These are phyloP conservation scores for Magnaporthiopsis rhizophila DNA, from an alignment of 2,329 filamentous ascomycete species.

Conservation along the genomic window DNA sequence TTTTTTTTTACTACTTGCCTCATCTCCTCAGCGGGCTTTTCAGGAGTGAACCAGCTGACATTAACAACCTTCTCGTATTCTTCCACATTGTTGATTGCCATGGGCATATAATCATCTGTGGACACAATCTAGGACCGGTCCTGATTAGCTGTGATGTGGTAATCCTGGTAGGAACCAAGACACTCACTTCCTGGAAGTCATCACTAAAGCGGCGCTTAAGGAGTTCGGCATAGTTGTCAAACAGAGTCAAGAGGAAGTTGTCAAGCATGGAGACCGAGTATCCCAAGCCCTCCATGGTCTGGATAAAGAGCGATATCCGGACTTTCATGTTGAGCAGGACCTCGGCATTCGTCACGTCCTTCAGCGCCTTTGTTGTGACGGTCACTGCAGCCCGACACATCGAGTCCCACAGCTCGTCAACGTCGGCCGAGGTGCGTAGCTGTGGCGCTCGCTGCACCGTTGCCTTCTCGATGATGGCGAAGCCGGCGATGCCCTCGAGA, in stretches of 20 bases:
- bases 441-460: conserved; percentile 84
- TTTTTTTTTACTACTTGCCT: conserved; percentile 21
- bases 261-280: conserved; percentile 80
- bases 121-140: conserved; percentile 47
- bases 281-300: conserved; percentile 97
- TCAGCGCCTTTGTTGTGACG: conserved; percentile 71
- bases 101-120: conserved; percentile 99
- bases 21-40: conserved; percentile 67
- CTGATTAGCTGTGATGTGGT: neutral
- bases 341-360: conserved; percentile 79
- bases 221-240: conserved; percentile 88
- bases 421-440: conserved; percentile 73
- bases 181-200: conserved; percentile 69
- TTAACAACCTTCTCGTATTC: conserved; percentile 95
- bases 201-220: conserved; percentile 88
- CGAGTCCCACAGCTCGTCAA: conserved; percentile 98
- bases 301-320: conserved; percentile 85
- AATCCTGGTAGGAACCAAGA: neutral
- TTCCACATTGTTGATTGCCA: conserved; percentile 84
- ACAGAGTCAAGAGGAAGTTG: conserved; percentile 76
- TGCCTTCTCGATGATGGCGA: conserved; percentile 91
- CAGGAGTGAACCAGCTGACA: conserved; percentile 91
- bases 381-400: conserved; percentile 86
- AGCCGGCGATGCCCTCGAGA: conserved; percentile 88
- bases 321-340: conserved; percentile 91